These are phyloP conservation scores for Larix kaempferi DNA, from an alignment of 75 land plant species.

Conservation along the genomic window DNA sequence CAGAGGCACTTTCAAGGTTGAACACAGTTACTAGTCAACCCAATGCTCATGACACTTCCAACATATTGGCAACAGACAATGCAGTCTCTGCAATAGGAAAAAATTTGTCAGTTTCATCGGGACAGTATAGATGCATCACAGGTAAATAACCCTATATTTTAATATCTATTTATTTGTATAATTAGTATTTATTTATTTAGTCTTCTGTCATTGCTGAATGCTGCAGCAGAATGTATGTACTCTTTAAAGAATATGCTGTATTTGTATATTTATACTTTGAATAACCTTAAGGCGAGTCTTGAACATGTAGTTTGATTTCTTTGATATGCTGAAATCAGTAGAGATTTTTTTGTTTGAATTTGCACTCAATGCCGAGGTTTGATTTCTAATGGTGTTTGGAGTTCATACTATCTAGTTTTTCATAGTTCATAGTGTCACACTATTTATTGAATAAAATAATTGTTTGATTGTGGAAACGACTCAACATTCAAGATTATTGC, in stretches of 20 bases:
- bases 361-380: no score
- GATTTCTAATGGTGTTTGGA: no score
- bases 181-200: background rate
- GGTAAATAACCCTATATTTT: constrained; percentile 21
- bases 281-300: background rate
- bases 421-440: no score
- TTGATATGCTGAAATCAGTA: background rate
- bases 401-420: no score
- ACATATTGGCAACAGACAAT: constrained; percentile 83
- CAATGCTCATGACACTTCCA: constrained; percentile 51
- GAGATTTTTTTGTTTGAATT: no score
- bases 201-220: background rate
- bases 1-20: constrained; percentile 76
- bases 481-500: background rate
- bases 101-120: constrained; percentile 71
- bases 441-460: background rate
- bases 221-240: no score
- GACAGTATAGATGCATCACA: constrained; percentile 68
- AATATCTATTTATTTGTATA: background rate
- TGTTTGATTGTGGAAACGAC: no score
- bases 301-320: background rate
- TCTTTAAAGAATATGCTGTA: no score
- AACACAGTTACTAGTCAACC: constrained; percentile 66
- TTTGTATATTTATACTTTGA: background rate
- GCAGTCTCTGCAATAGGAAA: constrained; percentile 86